Conservation (phyloP, 305 asterid species). For the Rubia tinctorum region DNA sequence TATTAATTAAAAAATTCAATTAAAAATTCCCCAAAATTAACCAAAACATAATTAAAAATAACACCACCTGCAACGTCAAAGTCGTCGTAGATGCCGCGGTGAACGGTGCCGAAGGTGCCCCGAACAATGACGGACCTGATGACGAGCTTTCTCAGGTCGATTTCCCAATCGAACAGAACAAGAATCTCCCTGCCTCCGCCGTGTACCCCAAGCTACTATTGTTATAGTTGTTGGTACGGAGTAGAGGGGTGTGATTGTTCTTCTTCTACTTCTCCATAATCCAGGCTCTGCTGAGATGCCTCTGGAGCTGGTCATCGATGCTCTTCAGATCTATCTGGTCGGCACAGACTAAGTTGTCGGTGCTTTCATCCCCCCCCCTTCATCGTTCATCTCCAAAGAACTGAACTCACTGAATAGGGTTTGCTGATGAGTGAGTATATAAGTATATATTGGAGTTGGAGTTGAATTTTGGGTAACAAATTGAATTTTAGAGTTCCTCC, state of each 20-base stretch:
- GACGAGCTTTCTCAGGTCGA: conserved; percentile 57
- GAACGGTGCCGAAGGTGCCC: conserved; percentile 78
- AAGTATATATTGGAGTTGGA: neutral
- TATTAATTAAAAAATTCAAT: too few relatives aligned
- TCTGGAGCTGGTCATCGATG: conserved; percentile 61
- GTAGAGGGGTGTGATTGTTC: neutral
- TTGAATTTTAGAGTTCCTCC: too few relatives aligned
- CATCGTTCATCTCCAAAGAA: conserved; percentile 14
- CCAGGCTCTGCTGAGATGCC: conserved; percentile 51
- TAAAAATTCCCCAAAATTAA: too few relatives aligned
- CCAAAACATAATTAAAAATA: neutral
- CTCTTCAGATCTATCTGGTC: conserved; percentile 81
- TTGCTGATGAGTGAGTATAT: neutral
- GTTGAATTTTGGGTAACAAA: neutral
- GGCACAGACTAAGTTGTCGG: conserved; percentile 54
- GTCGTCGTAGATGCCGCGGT: conserved; percentile 71
- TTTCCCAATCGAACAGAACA: conserved; percentile 70
- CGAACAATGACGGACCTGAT: conserved; percentile 66
- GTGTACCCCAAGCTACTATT: too few relatives aligned
- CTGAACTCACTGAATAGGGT: neutral
- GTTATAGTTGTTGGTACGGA: neutral
- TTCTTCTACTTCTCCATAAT: conserved; percentile 50
- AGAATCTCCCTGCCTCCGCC: conserved; percentile 60
- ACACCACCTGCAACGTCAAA: conserved; percentile 64
- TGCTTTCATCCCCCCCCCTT: conserved; percentile 9